Conservation (phyloP, 2,329 filamentous ascomycete species). For the Aureobasidium sp. region DNA sequence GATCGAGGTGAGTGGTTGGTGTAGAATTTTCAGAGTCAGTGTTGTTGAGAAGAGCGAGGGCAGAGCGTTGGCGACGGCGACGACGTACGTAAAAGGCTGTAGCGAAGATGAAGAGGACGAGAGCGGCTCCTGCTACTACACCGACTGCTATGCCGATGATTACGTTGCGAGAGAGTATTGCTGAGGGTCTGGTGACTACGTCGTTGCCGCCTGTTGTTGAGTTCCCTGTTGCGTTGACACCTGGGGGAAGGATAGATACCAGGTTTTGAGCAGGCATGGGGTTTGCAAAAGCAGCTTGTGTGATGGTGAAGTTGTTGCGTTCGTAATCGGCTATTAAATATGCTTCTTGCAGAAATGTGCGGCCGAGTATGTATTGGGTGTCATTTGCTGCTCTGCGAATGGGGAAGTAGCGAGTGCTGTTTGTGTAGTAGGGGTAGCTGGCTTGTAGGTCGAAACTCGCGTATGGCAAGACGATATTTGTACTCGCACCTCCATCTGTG, state of each 20-base stretch:
- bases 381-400: slow-evolving; percentile 48
- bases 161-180: slow-evolving; percentile 20
- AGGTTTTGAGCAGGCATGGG: slow-evolving; percentile 26
- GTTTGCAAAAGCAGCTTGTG: slow-evolving; percentile 27
- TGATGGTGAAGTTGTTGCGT: slow-evolving; percentile 37
- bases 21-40: neutral
- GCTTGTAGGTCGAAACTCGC: slow-evolving; percentile 40
- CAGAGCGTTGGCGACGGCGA: neutral
- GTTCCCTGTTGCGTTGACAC: slow-evolving; percentile 20
- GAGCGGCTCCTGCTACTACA: slow-evolving; percentile 18
- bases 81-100: neutral
- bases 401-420: slow-evolving; percentile 58
- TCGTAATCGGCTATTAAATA: slow-evolving; percentile 43
- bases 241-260: slow-evolving; percentile 25
- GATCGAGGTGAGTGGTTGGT: neutral
- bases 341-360: slow-evolving; percentile 62
- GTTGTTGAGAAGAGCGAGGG: neutral
- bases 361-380: slow-evolving; percentile 53
- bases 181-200: slow-evolving; percentile 10
- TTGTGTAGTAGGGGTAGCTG: slow-evolving; percentile 45
- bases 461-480: slow-evolving; percentile 40
- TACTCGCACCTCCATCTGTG: slow-evolving; percentile 26
- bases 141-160: slow-evolving; percentile 27
- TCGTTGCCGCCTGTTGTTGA: neutral
- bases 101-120: slow-evolving; percentile 19